Base-by-base conservation (phyloP, 179 eudicot species). In the Corrigiola litoralis region DNA sequence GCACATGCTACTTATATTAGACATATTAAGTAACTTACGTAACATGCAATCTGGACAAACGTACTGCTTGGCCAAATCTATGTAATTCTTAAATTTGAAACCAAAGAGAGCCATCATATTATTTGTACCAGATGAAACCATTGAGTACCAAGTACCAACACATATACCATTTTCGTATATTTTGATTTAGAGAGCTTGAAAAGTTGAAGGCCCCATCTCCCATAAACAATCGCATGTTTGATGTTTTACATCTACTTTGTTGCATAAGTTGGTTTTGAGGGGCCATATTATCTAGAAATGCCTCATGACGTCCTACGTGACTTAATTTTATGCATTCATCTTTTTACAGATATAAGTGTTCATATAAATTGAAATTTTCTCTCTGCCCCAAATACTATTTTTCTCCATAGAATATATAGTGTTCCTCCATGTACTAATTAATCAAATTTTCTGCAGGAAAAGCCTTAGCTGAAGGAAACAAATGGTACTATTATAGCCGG, bases 401-500 rank as follows among this genome's bases (percentile, higher is more conserved):
- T n/a, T n/a, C n/a, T n/a, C n/a, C n/a, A n/a, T n/a, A n/a, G n/a
- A n/a, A n/a, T n/a, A n/a, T n/a, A n/a, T n/a, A n/a, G n/a, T n/a
- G n/a, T n/a, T n/a, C n/a, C n/a, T n/a, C n/a, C n/a, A n/a, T n/a
- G 24, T 9, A n/a, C 10, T 3, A 2, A 32, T 1, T 51, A 46
- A 31, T 61, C 3, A 23, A 25, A 13, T 56, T 6, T 17, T 24
- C 2, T 60, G 79, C 66, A 92, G 98, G 98, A 28, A 92, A 84
- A 73, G 95, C 98, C 3, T 65, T 89, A 72, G 77, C 69, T 0
- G 98, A 87, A 73, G 98, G 90, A 32, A 81, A 70, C 29, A 87
- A 78, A 61, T 87, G 96, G 87, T 92, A 89, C 67, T 89, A 79
- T 72, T 92, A 79, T 41, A 89, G 98, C 67, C 55, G 96, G 67